Evolutionary conservation across 345 rosid genomes (phyloP), one percentile per base, ranked within the genome.

Genomic region (Microthlaspi erraticum): DNA sequence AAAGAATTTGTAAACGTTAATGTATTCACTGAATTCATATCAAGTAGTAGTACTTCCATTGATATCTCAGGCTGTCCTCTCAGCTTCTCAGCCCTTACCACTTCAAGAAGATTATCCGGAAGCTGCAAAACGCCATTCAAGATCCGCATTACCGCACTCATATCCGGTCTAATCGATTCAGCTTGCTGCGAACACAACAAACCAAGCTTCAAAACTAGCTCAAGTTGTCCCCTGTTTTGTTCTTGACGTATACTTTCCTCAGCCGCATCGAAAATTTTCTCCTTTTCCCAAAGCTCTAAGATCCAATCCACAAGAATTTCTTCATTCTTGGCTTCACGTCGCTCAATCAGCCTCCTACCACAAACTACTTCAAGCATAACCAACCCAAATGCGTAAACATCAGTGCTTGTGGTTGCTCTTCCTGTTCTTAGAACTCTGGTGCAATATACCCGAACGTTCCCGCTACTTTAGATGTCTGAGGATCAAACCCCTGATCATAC

Each of bases 401-500:
- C 78, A 0, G 76, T 73, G 54, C 52, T 56, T 1, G 81, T 79
- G 0, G 75, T 77, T 31, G 83, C 83, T 71, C 60, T 79, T 32
- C 85, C 83, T 0, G 76, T 83, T 36, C 70, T 70, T 7, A 75
- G 4, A 64, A 66, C 65, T 83, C 87, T 0, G 83, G 83, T 13
- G 83, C 84, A 1, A 83, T 23, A 52, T 79, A 81, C 11, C 82
- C 83, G 0, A 81, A 18, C 1, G 85, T 81, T 12, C 87, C 83
- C 1, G 73, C 80, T 20, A 84, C 18, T 33, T 20, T 75, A 2
- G 83, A 69, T 20, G 81, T 75, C 26, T 78, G 59, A 10, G 80
- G 81, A 68, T 68, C 60, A 10, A 64, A 50, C 2, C 74, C 83
- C 0, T 64, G 79, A 45, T 84, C 81, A 54, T 79, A 53, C 23